phyloP scores from a whole-genome alignment of 2,329 filamentous ascomycete genomes.

The Waltergamsia citrina region DNA sequence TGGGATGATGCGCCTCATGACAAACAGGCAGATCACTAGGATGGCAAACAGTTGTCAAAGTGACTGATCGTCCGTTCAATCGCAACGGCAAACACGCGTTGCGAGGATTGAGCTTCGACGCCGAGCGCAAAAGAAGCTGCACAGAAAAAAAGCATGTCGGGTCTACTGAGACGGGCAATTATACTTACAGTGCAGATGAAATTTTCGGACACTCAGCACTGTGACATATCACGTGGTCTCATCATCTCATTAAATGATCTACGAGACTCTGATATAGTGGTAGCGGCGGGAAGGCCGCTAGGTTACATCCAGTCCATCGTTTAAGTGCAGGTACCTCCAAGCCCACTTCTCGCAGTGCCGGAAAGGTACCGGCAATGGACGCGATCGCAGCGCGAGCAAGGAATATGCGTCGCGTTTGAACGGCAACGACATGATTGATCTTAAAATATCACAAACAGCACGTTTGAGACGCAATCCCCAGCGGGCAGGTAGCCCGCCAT shows the following conservation, averaged over 20 bases:
- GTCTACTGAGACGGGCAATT: too few relatives aligned
- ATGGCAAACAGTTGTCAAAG: background rate
- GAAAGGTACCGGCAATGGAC: background rate
- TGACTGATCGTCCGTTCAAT: background rate
- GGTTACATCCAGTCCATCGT: background rate
- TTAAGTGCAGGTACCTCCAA: background rate
- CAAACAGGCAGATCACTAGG: too few relatives aligned
- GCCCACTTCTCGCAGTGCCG: background rate
- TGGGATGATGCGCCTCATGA: too few relatives aligned
- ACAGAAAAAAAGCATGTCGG: too few relatives aligned
- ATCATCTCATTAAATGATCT: conserved; percentile 2
- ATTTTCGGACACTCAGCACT: conserved; percentile 6
- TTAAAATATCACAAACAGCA: background rate
- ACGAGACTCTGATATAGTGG: background rate
- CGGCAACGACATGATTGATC: too few relatives aligned
- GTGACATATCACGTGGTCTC: conserved; percentile 4
- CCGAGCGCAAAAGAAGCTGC: background rate
- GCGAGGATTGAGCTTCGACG: background rate
- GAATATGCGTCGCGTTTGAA: too few relatives aligned
- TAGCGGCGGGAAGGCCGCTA: conserved; percentile 5
- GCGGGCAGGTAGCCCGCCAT: background rate
- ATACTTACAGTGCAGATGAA: conserved; percentile 5
- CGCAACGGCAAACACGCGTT: background rate
- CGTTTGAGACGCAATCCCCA: background rate
- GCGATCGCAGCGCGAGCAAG: too few relatives aligned